Base-by-base conservation (phyloP, 257 asterid genomes). In the Fraxinus excelsior region DNA sequence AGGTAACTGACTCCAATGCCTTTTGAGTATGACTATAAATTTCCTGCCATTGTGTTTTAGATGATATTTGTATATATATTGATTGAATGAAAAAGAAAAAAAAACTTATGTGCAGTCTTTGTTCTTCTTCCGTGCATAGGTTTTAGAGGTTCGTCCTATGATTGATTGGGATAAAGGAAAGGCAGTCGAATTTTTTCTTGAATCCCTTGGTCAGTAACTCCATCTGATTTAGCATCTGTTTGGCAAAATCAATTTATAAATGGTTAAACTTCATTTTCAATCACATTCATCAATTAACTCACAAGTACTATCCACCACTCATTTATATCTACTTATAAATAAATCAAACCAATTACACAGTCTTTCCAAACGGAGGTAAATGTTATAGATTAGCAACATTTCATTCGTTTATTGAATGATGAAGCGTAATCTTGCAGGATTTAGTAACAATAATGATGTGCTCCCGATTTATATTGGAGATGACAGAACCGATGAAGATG, bases 121-220 rank as follows among this genome's bases (percentile, higher is more conserved):
- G 38, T 49, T n/a, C 12, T 26, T 74, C n/a, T 51, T 68, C 58
- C 70, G 21, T 46, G 58, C 13, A 56, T 60, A 94, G 99, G 99
- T 95, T 87, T 90, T 95, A 81, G 99, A 95, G 86, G 84, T 95
- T 79, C 99, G 99, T 82, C 98, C 99, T 0, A 88, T 85, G 78
- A 95, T 95, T 49, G 92, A 93, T 64, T 95, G 99, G 99, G 88
- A 93, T 84, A 95, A 95, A 85, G 99, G 99, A 67, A 95, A 86
- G 87, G 99, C 99, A 28, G 97, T 93, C 8, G 96, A 93, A 58
- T 95, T 93, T 84, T 92, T 95, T 37, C 96, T 95, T 51, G 79
- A 95, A 82, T 93, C 98, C 34, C 83, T 95, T 29, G 99, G 99
- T 92, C 21, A 73, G 91, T 90, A 29, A 46, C 58, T n/a, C 0